Conservation (phyloP, 2,329 filamentous ascomycete species). For the Malbranchea cinnamomea region DNA sequence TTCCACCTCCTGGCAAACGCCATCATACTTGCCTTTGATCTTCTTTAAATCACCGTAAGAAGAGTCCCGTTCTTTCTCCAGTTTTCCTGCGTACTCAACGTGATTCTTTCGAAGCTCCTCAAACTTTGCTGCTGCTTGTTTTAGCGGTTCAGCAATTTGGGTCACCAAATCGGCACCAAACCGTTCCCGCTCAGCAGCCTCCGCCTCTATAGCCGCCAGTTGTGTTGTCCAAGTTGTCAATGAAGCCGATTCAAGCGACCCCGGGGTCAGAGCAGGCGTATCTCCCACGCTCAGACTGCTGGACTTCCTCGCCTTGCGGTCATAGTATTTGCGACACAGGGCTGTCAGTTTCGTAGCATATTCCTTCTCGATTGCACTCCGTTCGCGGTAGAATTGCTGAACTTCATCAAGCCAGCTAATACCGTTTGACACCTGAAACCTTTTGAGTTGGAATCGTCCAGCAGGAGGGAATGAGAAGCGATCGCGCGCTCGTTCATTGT, state of each 20-base stretch:
- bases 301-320: conserved; percentile 87
- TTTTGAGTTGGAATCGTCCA: conserved; percentile 5
- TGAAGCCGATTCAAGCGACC: conserved; percentile 89
- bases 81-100: conserved; percentile 69
- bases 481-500: conserved; percentile 7
- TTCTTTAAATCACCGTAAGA: conserved; percentile 79
- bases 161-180: conserved; percentile 64
- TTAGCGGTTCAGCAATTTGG: conserved; percentile 76
- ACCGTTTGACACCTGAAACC: conserved; percentile 55
- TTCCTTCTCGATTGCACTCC: conserved; percentile 89
- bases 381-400: conserved; percentile 91
- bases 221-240: conserved; percentile 96
- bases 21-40: conserved; percentile 84
- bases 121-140: conserved; percentile 56
- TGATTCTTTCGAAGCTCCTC: conserved; percentile 90
- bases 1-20: conserved; percentile 86
- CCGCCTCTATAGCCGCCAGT: conserved; percentile 72
- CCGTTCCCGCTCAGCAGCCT: conserved; percentile 77
- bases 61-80: conserved; percentile 76
- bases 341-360: conserved; percentile 78
- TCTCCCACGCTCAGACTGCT: conserved; percentile 85
- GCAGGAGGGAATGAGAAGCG: neutral
- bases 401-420: conserved; percentile 95
- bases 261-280: conserved; percentile 80
- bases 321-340: conserved; percentile 90